Evolutionary conservation across 495 filamentous ascomycete species (phyloP).

Genomic region (Penicillium canescens): DNA sequence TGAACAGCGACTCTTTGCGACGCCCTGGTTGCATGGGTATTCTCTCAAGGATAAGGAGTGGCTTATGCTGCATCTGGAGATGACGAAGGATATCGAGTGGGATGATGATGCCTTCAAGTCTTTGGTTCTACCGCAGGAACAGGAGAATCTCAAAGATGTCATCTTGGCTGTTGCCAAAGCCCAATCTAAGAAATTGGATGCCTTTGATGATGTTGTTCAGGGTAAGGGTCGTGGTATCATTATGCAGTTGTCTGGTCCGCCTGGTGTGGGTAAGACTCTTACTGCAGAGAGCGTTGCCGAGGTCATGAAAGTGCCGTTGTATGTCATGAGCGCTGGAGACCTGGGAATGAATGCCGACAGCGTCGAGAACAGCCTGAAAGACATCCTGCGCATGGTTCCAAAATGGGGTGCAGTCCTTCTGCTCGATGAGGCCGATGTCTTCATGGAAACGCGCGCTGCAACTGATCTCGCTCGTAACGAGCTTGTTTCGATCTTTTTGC

Average conservation of each 20-base stretch:
- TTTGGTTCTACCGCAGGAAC: conserved; percentile 45
- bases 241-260: conserved; percentile 41
- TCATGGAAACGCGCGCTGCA: conserved; percentile 38
- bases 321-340: conserved; percentile 54
- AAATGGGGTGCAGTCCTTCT: conserved; percentile 50
- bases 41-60: conserved; percentile 41
- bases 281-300: conserved; percentile 41
- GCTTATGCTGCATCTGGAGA: conserved; percentile 39
- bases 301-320: conserved; percentile 30
- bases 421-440: conserved; percentile 50
- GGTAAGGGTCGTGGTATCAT: conserved; percentile 40
- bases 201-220: conserved; percentile 30
- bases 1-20: conserved; percentile 17
- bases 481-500: conserved; percentile 51
- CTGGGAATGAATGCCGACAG: conserved; percentile 49
- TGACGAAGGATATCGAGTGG: conserved; percentile 47
- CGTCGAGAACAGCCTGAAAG: conserved; percentile 51
- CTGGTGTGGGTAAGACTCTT: conserved; percentile 46
- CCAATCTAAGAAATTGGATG: conserved; percentile 25
- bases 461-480: conserved; percentile 40
- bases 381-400: conserved; percentile 48
- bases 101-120: conserved; percentile 55
- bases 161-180: conserved; percentile 32
- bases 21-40: conserved; percentile 25
- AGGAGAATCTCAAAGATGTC: conserved; percentile 28